Evolutionary conservation across 2,329 filamentous ascomycete species (phyloP), one percentile per base, ranked within the genome.

Genomic region (Fusarium burgessii): DNA sequence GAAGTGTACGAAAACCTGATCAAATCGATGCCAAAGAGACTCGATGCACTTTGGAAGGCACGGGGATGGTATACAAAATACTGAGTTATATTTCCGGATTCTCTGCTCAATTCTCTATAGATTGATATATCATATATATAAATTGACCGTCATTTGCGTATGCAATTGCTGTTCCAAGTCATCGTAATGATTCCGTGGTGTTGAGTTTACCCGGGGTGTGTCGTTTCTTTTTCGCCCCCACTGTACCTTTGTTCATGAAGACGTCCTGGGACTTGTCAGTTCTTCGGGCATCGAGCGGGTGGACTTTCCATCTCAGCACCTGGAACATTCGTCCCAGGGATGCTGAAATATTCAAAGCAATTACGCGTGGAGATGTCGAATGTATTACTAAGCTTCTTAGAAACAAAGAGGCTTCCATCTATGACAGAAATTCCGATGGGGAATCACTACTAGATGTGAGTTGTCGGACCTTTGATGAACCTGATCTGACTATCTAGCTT

Each of bases 321-420:
- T 54, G 68, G 40, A 68, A 41, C 15, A 29, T n/a, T 18, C 62
- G 65, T 1, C 54, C 57, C 1, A 0, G 0, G 0, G 0, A 13
- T 9, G 14, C 33, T 6, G 0, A 23, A 0, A 35, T 73, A 12
- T 59, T 72, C 7, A 0, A 0, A 0, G 25, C 49, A 1, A 11
- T 38, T 0, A 0, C 0, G 0, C 0, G 1, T 0, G 70, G 70
- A 1, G 0, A 9, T 0, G 29, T 18, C 3, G 27, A 52, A 1
- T 2, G 18, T 2, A 25, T 68, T 1, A 1, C 70, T 0, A 9
- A 35, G 0, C 18, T 32, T 14, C 18, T 72, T 1, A n/a, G 2
- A 0, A 41, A 1, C 2, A 62, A 58, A 5, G 27, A 66, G 11
- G 72, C 60, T 1, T 72, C 62, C 1, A 32, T 70, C 2, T 58